phyloP scores from a whole-genome alignment of 805 yeast species.

The Teunomyces gatunensis region DNA sequence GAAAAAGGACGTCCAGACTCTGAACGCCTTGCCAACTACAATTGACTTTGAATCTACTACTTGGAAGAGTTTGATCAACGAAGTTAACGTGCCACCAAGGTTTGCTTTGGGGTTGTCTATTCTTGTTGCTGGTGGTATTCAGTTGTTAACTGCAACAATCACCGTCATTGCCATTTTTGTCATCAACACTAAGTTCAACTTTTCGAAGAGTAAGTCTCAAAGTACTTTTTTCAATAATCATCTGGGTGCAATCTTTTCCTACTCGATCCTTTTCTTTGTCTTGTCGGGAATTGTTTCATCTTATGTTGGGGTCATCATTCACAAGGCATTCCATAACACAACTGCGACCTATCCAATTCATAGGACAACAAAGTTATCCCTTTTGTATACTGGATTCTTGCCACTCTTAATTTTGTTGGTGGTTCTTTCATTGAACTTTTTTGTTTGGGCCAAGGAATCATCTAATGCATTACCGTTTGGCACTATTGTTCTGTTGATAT shows the following conservation, averaged over 20 bases:
- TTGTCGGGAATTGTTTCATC: constrained; percentile 76
- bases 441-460: constrained; percentile 75
- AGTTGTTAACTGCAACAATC: constrained; percentile 60
- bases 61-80: constrained; percentile 56
- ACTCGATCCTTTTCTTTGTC: constrained; percentile 59
- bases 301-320: constrained; percentile 62
- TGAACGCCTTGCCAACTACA: constrained; percentile 12
- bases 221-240: constrained; percentile 62
- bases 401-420: constrained; percentile 50
- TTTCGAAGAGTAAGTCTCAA: constrained; percentile 31
- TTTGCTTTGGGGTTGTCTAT: constrained; percentile 50
- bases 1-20: constrained; percentile 44
- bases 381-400: constrained; percentile 36
- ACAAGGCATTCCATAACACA: constrained; percentile 49
- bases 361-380: constrained; percentile 16
- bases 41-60: constrained; percentile 6
- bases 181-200: constrained; percentile 27
- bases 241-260: constrained; percentile 63
- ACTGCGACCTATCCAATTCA: constrained; percentile 27
- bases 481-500: constrained; percentile 59
- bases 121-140: constrained; percentile 71
- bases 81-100: constrained; percentile 54
- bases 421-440: constrained; percentile 56
- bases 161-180: constrained; percentile 58
- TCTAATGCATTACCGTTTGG: constrained; percentile 78